Percentiles rank a stretch among this genome's conserved stretches.
Evolutionary conservation across 805 yeast species (phyloP).

Genomic region (Tetrapisispora taiwanensis): DNA sequence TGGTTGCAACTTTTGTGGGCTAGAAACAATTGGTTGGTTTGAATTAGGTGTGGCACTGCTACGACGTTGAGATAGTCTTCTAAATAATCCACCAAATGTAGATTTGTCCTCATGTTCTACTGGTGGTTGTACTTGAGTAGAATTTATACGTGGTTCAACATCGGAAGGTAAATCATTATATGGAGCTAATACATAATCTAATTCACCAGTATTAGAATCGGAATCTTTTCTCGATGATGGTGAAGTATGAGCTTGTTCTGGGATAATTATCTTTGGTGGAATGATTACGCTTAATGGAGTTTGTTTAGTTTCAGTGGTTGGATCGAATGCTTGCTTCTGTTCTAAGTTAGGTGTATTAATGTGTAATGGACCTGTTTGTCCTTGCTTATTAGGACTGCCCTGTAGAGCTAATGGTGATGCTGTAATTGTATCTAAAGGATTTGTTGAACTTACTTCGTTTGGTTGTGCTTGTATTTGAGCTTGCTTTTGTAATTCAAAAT

Average conservation of each 20-base stretch:
- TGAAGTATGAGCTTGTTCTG: constrained; percentile 42
- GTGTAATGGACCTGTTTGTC: not conserved
- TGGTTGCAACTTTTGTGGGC: constrained; percentile 7
- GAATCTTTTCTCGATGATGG: constrained; percentile 29
- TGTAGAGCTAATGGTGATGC: too few species aligned
- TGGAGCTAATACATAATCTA: constrained; percentile 23
- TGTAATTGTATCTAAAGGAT: too few species aligned
- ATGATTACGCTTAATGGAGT: constrained; percentile 15
- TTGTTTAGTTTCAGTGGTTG: not conserved
- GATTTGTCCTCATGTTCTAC: constrained; percentile 17
- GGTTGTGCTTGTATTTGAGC: not conserved
- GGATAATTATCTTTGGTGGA: constrained; percentile 37
- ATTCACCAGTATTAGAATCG: constrained; percentile 15
- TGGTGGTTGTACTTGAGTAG: constrained; percentile 27
- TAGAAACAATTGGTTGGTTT: constrained; percentile 5
- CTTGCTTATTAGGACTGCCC: not conserved
- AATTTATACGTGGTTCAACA: constrained; percentile 33
- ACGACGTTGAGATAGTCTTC: constrained; percentile 29
- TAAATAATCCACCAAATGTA: constrained; percentile 27
- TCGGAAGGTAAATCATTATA: constrained; percentile 17
- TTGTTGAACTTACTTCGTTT: not conserved
- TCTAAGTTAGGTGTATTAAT: not conserved
- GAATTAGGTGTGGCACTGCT: constrained; percentile 2
- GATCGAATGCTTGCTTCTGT: not conserved
- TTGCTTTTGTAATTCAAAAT: not conserved